Evolutionary conservation across 73 alveolate species (phyloP), one percentile per base, ranked within the genome.

Genomic region (Symbiodinium natans): DNA sequence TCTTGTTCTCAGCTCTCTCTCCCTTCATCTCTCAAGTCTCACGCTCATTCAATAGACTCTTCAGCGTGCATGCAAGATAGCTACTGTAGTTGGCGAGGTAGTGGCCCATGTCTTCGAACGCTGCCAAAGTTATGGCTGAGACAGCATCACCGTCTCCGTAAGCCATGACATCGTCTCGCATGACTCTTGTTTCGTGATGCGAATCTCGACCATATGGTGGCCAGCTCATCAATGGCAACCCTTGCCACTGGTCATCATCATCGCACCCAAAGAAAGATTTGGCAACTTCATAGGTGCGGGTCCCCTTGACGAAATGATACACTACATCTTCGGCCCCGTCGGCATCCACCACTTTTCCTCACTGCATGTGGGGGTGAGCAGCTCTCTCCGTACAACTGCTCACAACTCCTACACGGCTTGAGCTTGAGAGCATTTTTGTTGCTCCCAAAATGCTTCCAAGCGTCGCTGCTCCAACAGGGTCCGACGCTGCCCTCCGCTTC

Each of bases 71-170:
- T n/a, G n/a, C 86, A 36, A n/a, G 33, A 75, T 25, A 59, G 94
- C 41, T 29, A 39, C 94, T 39, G 52, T 89, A 89, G 13, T 83
- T 82, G 1, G 95, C 95, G 41, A 89, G 46, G 56, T 89, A 89
- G 95, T 89, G 95, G 43, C 84, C 84, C 84, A 74, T 33, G 52
- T 42, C 96, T 80, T 90, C 97, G 83, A 90, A 90, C 68, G 97
- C 41, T 6, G 97, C 97, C 97, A 90, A 23, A n/a, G 97, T 90
- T 21, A 90, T 42, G 88, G 56, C 80, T 19, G 97, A 90, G 46
- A 90, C 97, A 23, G 97, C 97, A 15, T 90, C 97, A 15, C 97
- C 97, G 27, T 90, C 88, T n/a, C 97, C 97, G 56, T 90, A 90
- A 54, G 97, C 77, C 97, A 90, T 90, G 52, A 90, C 97, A n/a